These are phyloP conservation scores for Stemphylium vesicarium DNA, from an alignment of 2,329 filamentous ascomycete species.

Conservation along the genomic window DNA sequence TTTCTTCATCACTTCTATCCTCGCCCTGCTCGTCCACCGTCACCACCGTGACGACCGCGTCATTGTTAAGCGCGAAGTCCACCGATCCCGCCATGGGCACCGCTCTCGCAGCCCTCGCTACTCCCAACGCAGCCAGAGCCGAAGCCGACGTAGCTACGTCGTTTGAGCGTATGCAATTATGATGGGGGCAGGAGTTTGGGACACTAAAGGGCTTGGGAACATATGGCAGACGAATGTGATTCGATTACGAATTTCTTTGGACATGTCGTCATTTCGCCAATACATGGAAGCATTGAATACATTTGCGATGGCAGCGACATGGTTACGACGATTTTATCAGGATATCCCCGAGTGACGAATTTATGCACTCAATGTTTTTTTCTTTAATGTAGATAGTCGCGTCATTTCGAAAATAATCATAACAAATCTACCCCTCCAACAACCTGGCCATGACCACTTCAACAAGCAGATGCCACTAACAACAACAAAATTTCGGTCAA, in stretches of 20 bases:
- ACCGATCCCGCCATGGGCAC: constrained; percentile 54
- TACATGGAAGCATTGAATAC: constrained; percentile 7
- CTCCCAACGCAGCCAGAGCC: constrained; percentile 42
- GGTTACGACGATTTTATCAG: constrained; percentile 7
- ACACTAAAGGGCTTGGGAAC: neutral
- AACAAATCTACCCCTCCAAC: neutral
- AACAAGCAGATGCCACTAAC: neutral
- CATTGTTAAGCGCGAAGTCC: constrained; percentile 60
- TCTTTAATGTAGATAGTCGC: constrained; percentile 6
- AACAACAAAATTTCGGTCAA: neutral
- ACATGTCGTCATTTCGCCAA: constrained; percentile 15
- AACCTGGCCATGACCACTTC: neutral
- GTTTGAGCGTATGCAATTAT: constrained; percentile 22
- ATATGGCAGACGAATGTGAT: constrained; percentile 2
- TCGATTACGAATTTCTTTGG: constrained; percentile 28
- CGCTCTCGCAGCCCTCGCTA: constrained; percentile 48
- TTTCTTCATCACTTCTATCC: constrained; percentile 49
- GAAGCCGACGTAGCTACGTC: constrained; percentile 47
- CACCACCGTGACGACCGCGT: constrained; percentile 56
- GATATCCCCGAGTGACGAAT: constrained; percentile 4
- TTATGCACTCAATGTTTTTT: neutral
- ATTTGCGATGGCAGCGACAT: neutral
- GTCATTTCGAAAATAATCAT: neutral
- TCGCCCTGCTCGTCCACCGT: constrained; percentile 67
- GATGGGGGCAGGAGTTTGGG: neutral